Evolutionary conservation across 768 basidiomycete genomes (phyloP), one percentile per base, ranked within the genome.

Genomic region (Suillus sp.): DNA sequence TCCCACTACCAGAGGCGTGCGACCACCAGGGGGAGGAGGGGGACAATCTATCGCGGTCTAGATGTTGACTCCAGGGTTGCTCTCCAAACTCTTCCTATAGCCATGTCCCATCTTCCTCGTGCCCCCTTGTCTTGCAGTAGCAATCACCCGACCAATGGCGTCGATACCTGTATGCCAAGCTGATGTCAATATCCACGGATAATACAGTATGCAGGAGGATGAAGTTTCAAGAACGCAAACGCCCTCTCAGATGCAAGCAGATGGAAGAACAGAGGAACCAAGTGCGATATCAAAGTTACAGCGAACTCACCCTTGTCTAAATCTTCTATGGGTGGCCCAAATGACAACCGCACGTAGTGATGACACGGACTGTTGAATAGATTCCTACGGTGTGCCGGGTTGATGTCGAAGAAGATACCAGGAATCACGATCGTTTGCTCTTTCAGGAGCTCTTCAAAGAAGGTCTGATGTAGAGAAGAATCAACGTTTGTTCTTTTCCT

Each of bases 361-460:
- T 93, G 91, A 78, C 93, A 96, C 11, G 95, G 92, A 18, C 92
- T 94, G 69, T 88, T 86, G 80, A 96, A 93, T 59, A 97, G 78
- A 74, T 96, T 93, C 65, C 95, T 85, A 68, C 94, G 88, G 68
- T 95, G 90, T 18, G 90, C 63, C 27, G 91, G 91, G 75, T 82
- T 71, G 71, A 92, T 90, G 69, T 92, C 91, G 67, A 94, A 94
- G 81, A 94, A 95, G 68, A 92, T 92, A 13, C 95, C 95, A 5
- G 94, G 93, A 54, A 95, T 93, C 61, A 93, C 91, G 66, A 95
- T 95, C 11, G 93, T 91, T 76, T 93, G 84, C 76, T 93, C 91
- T 77, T 95, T 96, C 60, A 96, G 82, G 50, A 95, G 80, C 75
- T 95, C 95, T 71, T 96, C 95, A 71, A 98, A 98, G 86, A 98